Conservation (phyloP, 2,329 filamentous ascomycete species). For the Phymatotrichopsis omnivora region DNA sequence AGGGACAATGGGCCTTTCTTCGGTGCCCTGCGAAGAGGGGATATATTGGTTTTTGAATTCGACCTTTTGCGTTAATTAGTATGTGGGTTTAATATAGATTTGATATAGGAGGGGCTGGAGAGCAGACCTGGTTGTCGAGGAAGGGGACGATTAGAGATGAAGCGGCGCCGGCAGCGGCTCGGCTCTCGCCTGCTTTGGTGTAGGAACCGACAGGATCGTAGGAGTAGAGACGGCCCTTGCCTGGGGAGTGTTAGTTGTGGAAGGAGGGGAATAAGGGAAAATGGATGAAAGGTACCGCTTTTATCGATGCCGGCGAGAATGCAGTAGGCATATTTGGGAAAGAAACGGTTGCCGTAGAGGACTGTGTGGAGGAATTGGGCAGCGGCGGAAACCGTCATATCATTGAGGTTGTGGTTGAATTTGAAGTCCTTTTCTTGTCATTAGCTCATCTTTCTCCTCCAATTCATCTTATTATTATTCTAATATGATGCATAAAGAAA, state of each 20-base stretch:
- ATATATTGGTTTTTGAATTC: slow-evolving; percentile 99
- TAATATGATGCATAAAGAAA: no score
- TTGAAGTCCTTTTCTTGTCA: slow-evolving; percentile 29
- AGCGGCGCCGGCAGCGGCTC: slow-evolving; percentile 82
- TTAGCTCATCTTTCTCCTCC: slow-evolving; percentile 8
- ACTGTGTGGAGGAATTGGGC: slow-evolving; percentile 92
- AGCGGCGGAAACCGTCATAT: slow-evolving; percentile 88
- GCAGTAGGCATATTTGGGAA: slow-evolving; percentile 94
- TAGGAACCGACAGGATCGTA: slow-evolving; percentile 98
- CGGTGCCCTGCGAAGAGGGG: slow-evolving; percentile 65
- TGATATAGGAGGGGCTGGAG: not conserved
- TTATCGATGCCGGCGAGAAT: slow-evolving; percentile 92
- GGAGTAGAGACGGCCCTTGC: slow-evolving; percentile 86
- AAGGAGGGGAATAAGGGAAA: not conserved
- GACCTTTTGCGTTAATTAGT: slow-evolving; percentile 41
- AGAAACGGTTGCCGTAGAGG: slow-evolving; percentile 95
- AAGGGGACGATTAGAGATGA: slow-evolving; percentile 97
- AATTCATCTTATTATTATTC: not conserved
- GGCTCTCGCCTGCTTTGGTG: slow-evolving; percentile 72
- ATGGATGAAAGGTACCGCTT: slow-evolving; percentile 42
- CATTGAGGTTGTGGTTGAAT: slow-evolving; percentile 46
- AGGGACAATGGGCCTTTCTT: slow-evolving; percentile 49
- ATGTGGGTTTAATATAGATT: not conserved
- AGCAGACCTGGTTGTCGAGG: slow-evolving; percentile 70
- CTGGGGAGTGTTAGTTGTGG: slow-evolving; percentile 34